Conservation (phyloP, 2,329 filamentous ascomycete genomes). For the Colletotrichum sp. region DNA sequence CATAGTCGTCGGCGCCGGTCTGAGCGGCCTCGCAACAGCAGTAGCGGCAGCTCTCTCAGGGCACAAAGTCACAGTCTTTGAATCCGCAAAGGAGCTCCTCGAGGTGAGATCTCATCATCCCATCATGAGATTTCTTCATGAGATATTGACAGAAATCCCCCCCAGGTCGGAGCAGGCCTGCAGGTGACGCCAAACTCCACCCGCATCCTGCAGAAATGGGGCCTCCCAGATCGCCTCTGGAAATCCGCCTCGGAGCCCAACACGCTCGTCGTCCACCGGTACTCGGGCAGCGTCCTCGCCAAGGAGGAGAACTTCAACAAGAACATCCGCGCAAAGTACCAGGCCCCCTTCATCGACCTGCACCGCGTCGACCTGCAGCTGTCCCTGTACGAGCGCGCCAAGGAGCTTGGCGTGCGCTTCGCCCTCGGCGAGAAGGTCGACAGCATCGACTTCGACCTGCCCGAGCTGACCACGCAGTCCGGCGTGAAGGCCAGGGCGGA, state of each 20-base stretch:
- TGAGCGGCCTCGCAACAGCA: slow-evolving; percentile 45
- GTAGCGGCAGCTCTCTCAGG: slow-evolving; percentile 40
- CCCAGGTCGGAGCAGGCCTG: slow-evolving; percentile 58
- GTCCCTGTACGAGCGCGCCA: slow-evolving; percentile 54
- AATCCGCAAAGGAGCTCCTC: slow-evolving; percentile 42
- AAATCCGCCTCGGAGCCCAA: slow-evolving; percentile 44
- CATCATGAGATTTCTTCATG: background rate
- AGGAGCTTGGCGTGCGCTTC: slow-evolving; percentile 57
- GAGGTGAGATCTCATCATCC: slow-evolving; percentile 30
- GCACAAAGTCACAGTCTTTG: slow-evolving; percentile 46
- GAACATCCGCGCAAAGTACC: slow-evolving; percentile 59
- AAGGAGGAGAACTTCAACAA: slow-evolving; percentile 55
- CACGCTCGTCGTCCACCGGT: slow-evolving; percentile 56
- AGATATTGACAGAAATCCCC: background rate
- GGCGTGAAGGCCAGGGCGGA: slow-evolving; percentile 50
- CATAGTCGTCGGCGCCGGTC: slow-evolving; percentile 46
- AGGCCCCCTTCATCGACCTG: slow-evolving; percentile 62
- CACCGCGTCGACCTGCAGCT: slow-evolving; percentile 67
- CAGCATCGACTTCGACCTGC: slow-evolving; percentile 50
- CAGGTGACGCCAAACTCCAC: slow-evolving; percentile 57
- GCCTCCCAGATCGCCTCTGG: slow-evolving; percentile 49
- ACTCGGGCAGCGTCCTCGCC: slow-evolving; percentile 53
- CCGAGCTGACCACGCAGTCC: slow-evolving; percentile 41
- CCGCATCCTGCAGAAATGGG: slow-evolving; percentile 54
- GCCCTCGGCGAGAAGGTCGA: slow-evolving; percentile 52